phyloP scores from a whole-genome alignment of 768 basidiomycete species.

The Pisolithus sp. region DNA sequence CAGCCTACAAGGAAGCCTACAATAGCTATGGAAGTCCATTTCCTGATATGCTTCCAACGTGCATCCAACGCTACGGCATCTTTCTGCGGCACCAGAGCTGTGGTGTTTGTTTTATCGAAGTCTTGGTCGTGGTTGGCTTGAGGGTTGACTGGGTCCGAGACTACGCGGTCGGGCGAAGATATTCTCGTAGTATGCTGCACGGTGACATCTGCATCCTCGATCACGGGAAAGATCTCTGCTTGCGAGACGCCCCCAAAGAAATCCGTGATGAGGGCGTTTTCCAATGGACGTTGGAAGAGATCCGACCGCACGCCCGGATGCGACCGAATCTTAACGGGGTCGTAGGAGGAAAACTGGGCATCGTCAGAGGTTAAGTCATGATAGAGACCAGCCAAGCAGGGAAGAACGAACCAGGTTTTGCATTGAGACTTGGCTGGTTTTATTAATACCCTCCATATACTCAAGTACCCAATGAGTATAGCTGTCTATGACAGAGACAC shows the following conservation, averaged over 20 bases:
- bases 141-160: background rate
- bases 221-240: conserved; percentile 53
- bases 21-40: conserved; percentile 25
- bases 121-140: background rate
- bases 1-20: conserved; percentile 20
- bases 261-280: conserved; percentile 63
- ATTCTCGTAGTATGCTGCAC: background rate
- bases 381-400: background rate
- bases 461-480: conserved; percentile 90
- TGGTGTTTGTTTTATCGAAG: background rate
- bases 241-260: conserved; percentile 87
- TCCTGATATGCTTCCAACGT: conserved; percentile 20
- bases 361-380: conserved; percentile 5
- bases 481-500: conserved; percentile 91
- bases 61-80: conserved; percentile 9
- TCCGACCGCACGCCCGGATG: conserved; percentile 86
- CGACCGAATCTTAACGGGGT: conserved; percentile 69
- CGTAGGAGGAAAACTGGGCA: conserved; percentile 74
- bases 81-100: background rate
- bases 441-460: conserved; percentile 89
- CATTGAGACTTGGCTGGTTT: conserved; percentile 77
- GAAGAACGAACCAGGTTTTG: conserved; percentile 65
- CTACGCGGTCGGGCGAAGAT: background rate
- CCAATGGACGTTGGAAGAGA: conserved; percentile 65
- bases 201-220: background rate